Percentiles rank a stretch among this genome's conserved stretches.
These are phyloP conservation scores for Scopulariopsis brevicaulis DNA, from an alignment of 2,329 filamentous ascomycete genomes.

Conservation along the genomic window DNA sequence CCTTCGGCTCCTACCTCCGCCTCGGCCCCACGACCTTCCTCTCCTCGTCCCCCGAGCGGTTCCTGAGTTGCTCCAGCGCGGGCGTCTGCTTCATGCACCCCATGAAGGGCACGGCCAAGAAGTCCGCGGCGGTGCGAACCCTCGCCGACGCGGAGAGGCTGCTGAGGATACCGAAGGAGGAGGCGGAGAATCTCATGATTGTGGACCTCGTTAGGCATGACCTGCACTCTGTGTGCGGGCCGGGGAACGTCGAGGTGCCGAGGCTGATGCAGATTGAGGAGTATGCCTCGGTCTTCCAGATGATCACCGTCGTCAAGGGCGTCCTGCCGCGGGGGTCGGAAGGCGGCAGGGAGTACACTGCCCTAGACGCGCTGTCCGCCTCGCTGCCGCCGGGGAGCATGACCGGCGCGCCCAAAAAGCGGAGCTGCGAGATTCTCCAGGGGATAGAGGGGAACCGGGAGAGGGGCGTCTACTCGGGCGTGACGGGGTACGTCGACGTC, in stretches of 20 bases:
- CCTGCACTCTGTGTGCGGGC: slow-evolving; percentile 71
- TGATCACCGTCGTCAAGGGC: slow-evolving; percentile 80
- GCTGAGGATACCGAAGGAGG: slow-evolving; percentile 74
- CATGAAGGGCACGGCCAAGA: slow-evolving; percentile 95
- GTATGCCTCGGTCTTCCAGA: slow-evolving; percentile 82
- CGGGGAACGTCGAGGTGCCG: slow-evolving; percentile 60
- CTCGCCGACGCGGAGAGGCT: slow-evolving; percentile 61
- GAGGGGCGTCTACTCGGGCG: slow-evolving; percentile 75
- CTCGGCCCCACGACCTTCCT: slow-evolving; percentile 61
- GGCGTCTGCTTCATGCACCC: slow-evolving; percentile 71
- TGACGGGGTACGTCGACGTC: slow-evolving; percentile 82
- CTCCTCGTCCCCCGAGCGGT: slow-evolving; percentile 81
- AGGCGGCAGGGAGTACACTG: slow-evolving; percentile 29
- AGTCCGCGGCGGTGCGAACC: slow-evolving; percentile 52
- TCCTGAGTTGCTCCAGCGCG: slow-evolving; percentile 46
- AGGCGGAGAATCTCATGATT: slow-evolving; percentile 96
- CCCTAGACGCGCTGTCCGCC: slow-evolving; percentile 64
- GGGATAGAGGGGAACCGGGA: slow-evolving; percentile 50
- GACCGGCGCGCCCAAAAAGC: slow-evolving; percentile 92
- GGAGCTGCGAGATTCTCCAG: slow-evolving; percentile 73
- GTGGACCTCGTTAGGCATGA: slow-evolving; percentile 94
- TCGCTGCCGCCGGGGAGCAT: slow-evolving; percentile 85
- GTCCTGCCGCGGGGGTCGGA: slow-evolving; percentile 26
- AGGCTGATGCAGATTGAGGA: slow-evolving; percentile 82
- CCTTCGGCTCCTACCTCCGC: slow-evolving; percentile 73